Evolutionary conservation across 2,329 filamentous ascomycete species (phyloP).

Genomic region (Alternaria rosae): DNA sequence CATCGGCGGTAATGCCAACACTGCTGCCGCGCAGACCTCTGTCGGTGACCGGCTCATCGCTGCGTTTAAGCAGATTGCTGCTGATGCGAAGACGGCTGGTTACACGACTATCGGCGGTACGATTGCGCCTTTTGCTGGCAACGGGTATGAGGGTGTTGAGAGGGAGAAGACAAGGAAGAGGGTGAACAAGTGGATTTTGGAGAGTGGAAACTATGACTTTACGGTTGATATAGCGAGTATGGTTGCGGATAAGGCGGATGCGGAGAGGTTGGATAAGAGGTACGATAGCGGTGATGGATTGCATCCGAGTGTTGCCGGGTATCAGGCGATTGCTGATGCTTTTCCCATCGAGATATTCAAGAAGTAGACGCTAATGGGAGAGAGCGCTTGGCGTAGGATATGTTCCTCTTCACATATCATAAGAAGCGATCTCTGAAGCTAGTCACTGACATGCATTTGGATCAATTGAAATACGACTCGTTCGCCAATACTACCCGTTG

Average conservation of each 20-base stretch:
- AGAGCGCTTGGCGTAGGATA: too few species aligned
- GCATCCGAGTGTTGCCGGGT: slow-evolving; percentile 68
- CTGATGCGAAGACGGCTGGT: slow-evolving; percentile 45
- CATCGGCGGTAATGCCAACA: slow-evolving; percentile 63
- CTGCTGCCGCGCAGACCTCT: slow-evolving; percentile 53
- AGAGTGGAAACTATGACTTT: slow-evolving; percentile 63
- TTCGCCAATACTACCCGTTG: too few species aligned
- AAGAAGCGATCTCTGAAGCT: too few species aligned
- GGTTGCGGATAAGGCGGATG: slow-evolving; percentile 60
- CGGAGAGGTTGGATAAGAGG: slow-evolving; percentile 55
- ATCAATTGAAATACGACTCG: too few species aligned
- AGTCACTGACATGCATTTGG: too few species aligned
- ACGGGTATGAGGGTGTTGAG: slow-evolving; percentile 51
- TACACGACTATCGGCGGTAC: slow-evolving; percentile 67
- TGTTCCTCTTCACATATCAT: too few species aligned
- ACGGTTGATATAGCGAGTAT: slow-evolving; percentile 68
- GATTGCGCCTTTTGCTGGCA: slow-evolving; percentile 68
- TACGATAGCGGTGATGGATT: slow-evolving; percentile 70
- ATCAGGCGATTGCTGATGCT: slow-evolving; percentile 64
- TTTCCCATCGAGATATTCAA: slow-evolving; percentile 65
- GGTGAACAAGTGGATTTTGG: slow-evolving; percentile 69
- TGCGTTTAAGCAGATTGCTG: slow-evolving; percentile 65
- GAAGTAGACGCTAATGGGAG: background rate
- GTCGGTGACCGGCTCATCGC: slow-evolving; percentile 62
- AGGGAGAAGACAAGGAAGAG: slow-evolving; percentile 64